A percentile compares a stretch with the other conserved stretches of the same genome.
These are phyloP conservation scores for Wolfiporia cocos DNA, from an alignment of 1,284 basidiomycete species.

Conservation along the genomic window DNA sequence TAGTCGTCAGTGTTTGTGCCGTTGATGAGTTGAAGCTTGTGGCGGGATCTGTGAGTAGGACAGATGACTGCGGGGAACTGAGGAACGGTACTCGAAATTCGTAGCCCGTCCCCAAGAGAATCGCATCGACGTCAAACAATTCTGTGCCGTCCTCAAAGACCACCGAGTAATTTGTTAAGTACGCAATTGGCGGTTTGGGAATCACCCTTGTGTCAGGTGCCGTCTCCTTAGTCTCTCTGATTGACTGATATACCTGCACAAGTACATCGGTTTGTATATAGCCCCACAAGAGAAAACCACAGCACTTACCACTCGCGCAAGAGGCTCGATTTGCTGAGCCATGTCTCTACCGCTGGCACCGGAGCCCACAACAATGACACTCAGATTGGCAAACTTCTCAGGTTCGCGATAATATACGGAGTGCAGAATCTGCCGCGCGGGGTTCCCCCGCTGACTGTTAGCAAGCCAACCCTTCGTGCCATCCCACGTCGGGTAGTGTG, in stretches of 20 bases:
- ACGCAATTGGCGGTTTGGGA: conserved; percentile 38
- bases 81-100: conserved; percentile 48
- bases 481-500: conserved; percentile 37
- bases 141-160: conserved; percentile 41
- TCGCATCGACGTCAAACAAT: conserved; percentile 34
- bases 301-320: conserved; percentile 30
- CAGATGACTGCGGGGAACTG: conserved; percentile 25
- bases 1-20: conserved; percentile 33
- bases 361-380: conserved; percentile 45
- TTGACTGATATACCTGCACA: conserved; percentile 37
- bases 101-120: conserved; percentile 52
- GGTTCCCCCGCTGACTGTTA: conserved; percentile 18
- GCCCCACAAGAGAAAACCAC: too few species aligned
- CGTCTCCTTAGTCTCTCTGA: conserved; percentile 20
- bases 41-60: conserved; percentile 15
- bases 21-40: conserved; percentile 21
- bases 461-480: conserved; percentile 45
- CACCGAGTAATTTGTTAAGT: conserved; percentile 38
- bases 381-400: conserved; percentile 33
- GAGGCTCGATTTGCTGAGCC: conserved; percentile 33
- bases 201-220: conserved; percentile 26
- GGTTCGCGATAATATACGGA: conserved; percentile 49
- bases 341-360: conserved; percentile 45
- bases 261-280: not conserved
- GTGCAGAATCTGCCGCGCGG: conserved; percentile 37